A percentile compares a stretch with the other conserved stretches of the same genome.
These are phyloP conservation scores for Arabidopsis suecica DNA, from an alignment of 345 rosid species.

Conservation along the genomic window DNA sequence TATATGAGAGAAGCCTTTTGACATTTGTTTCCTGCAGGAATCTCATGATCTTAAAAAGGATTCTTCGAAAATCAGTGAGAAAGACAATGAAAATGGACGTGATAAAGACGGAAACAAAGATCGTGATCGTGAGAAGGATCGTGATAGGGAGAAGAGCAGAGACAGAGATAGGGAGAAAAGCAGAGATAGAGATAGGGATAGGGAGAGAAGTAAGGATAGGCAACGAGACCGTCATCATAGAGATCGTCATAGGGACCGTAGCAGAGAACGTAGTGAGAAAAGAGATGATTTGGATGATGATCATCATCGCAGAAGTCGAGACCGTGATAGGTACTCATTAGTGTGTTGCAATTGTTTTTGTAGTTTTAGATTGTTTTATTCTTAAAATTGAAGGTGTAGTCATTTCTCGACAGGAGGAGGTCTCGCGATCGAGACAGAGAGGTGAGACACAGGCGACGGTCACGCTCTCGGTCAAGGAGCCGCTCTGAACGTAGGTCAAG, in stretches of 20 bases:
- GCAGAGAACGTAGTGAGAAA: conserved; percentile 72
- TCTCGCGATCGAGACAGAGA: conserved; percentile 79
- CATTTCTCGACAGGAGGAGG: conserved; percentile 52
- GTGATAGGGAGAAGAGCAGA: conserved; percentile 38
- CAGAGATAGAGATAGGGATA: conserved; percentile 36
- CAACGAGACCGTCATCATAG: conserved; percentile 56
- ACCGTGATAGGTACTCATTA: conserved; percentile 65
- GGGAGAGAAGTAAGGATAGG: conserved; percentile 40
- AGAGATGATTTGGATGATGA: conserved; percentile 74
- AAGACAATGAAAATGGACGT: conserved; percentile 49
- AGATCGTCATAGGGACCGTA: conserved; percentile 64
- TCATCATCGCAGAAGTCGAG: conserved; percentile 52
- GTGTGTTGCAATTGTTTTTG: neutral
- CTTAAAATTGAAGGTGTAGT: conserved; percentile 28
- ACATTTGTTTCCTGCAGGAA: conserved; percentile 51
- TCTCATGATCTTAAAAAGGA: conserved; percentile 70
- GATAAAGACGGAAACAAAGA: conserved; percentile 50
- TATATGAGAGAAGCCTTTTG: neutral
- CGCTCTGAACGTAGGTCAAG: conserved; percentile 81
- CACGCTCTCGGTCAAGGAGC: conserved; percentile 64
- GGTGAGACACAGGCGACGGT: conserved; percentile 61
- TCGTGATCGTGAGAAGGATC: conserved; percentile 36
- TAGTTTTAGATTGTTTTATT: neutral
- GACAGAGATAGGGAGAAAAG: conserved; percentile 40
- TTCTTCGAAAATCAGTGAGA: conserved; percentile 56